phyloP scores from a whole-genome alignment of 2,329 filamentous ascomycete species.

The Lachnellula subtilissima region DNA sequence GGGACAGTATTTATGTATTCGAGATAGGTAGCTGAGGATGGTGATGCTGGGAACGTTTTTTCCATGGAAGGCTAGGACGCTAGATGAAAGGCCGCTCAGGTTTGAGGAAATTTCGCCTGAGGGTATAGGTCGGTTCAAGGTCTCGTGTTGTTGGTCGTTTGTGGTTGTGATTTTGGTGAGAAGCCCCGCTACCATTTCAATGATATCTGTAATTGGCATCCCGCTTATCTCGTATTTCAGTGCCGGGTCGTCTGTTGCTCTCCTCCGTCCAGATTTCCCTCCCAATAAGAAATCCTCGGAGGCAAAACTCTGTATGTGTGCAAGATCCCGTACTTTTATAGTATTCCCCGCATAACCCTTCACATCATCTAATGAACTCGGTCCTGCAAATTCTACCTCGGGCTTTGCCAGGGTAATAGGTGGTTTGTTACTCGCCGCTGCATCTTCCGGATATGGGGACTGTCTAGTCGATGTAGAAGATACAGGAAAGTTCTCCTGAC shows the following conservation, averaged over 20 bases:
- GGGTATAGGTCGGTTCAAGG: constrained; percentile 70
- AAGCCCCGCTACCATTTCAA: constrained; percentile 96
- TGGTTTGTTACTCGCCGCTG: constrained; percentile 5
- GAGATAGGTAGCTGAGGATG: constrained; percentile 88
- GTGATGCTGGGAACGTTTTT: constrained; percentile 98
- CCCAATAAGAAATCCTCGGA: constrained; percentile 66
- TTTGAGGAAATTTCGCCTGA: constrained; percentile 50
- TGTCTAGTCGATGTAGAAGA: constrained; percentile 13
- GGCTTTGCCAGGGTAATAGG: constrained; percentile 6
- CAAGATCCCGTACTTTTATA: constrained; percentile 81
- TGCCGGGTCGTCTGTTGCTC: constrained; percentile 46
- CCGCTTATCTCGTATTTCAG: constrained; percentile 86
- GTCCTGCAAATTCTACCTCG: constrained; percentile 21
- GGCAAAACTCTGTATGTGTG: constrained; percentile 86
- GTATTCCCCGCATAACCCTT: constrained; percentile 37
- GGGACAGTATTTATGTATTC: constrained; percentile 98
- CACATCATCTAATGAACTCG: constrained; percentile 34
- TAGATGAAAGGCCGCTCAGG: constrained; percentile 60
- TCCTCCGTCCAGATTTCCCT: constrained; percentile 45
- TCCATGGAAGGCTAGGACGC: constrained; percentile 90
- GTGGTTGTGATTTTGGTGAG: constrained; percentile 96
- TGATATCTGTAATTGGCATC: constrained; percentile 96
- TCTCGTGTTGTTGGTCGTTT: constrained; percentile 91
- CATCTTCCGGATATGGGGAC: constrained; percentile 8
- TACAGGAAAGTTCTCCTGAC: constrained; percentile 25